phyloP scores from a whole-genome alignment of 169 alveolate species.

The Plasmodium coatneyi region DNA sequence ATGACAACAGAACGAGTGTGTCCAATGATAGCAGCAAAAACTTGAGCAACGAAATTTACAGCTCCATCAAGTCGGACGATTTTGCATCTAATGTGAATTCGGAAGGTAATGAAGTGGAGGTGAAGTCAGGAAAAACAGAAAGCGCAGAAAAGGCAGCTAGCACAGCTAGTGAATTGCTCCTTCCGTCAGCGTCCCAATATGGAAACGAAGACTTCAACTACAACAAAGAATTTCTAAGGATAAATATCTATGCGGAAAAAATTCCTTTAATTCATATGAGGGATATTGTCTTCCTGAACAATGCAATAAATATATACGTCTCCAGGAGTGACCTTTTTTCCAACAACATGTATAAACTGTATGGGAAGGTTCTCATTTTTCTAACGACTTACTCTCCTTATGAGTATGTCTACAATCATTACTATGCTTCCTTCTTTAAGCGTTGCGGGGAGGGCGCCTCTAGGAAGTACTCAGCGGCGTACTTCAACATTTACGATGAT shows the following conservation, averaged over 20 bases:
- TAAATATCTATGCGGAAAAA: conserved; percentile 71
- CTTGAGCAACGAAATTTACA: background rate
- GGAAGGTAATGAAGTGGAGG: background rate
- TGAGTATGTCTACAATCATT: conserved; percentile 59
- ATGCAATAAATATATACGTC: conserved; percentile 53
- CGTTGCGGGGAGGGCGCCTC: background rate
- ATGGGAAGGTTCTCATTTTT: conserved; percentile 53
- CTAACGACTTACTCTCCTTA: conserved; percentile 70
- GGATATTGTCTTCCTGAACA: conserved; percentile 51
- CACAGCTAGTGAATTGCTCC: conserved; percentile 41
- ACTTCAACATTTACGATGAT: conserved; percentile 44
- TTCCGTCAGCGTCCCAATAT: conserved; percentile 70
- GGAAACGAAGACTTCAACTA: conserved; percentile 40
- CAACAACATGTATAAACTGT: conserved; percentile 39
- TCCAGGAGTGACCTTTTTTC: conserved; percentile 12
- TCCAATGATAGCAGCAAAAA: background rate
- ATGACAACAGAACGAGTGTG: background rate
- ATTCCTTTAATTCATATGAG: conserved; percentile 59
- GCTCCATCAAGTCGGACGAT: background rate
- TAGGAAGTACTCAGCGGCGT: conserved; percentile 42
- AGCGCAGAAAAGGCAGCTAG: too few species aligned
- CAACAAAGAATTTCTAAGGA: conserved; percentile 39
- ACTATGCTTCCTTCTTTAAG: conserved; percentile 26
- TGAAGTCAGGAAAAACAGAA: background rate
- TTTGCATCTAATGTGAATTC: background rate